These are phyloP conservation scores for Solanum lycopersicoides DNA, from an alignment of 257 asterid species.

Conservation along the genomic window DNA sequence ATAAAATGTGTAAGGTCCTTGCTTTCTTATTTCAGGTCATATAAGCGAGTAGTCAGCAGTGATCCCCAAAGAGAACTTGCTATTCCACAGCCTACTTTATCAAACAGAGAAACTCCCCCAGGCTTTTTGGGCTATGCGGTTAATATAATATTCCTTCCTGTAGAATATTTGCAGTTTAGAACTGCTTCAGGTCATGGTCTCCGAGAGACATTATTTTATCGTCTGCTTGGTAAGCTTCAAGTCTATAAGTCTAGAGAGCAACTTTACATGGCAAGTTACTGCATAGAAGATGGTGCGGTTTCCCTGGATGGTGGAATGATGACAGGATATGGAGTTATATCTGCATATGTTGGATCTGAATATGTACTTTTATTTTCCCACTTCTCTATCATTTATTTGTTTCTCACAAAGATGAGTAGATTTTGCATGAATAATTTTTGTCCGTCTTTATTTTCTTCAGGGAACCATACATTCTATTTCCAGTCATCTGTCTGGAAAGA, in stretches of 20 bases:
- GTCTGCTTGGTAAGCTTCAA: conserved; percentile 58
- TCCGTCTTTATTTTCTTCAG: conserved; percentile 11
- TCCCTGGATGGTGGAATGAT: conserved; percentile 62
- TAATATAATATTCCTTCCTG: conserved; percentile 27
- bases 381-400: not conserved
- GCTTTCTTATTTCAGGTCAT: conserved; percentile 19
- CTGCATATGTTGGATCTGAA: conserved; percentile 31
- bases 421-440: not conserved
- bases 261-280: conserved; percentile 43
- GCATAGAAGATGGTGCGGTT: conserved; percentile 35
- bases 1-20: not conserved
- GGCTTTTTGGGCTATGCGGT: conserved; percentile 58
- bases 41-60: not conserved
- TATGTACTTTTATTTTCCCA: conserved; percentile 6
- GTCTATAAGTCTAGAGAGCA: conserved; percentile 29
- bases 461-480: conserved; percentile 39
- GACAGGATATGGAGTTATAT: conserved; percentile 34
- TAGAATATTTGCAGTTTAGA: conserved; percentile 13
- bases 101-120: conserved; percentile 27
- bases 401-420: not conserved
- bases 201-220: conserved; percentile 42
- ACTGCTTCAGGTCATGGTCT: conserved; percentile 34
- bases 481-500: conserved; percentile 13
- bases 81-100: conserved; percentile 25
- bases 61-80: conserved; percentile 22